Conservation (phyloP, 495 filamentous ascomycete species). For the Cercophora newfieldiana region DNA sequence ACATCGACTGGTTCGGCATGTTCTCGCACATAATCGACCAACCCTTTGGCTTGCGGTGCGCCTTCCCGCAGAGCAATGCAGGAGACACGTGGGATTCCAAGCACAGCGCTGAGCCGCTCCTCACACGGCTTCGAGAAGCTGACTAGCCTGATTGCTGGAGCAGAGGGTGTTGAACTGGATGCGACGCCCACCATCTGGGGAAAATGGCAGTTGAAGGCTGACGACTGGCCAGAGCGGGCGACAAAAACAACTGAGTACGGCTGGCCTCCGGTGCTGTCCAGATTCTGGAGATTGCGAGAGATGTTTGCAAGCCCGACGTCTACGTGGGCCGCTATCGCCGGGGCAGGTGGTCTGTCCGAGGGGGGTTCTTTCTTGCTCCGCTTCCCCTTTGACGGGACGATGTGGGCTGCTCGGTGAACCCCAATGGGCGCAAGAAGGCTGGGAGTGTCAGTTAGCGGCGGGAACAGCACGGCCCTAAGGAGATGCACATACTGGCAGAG, state of each 20-base stretch:
- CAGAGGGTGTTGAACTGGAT: constrained; percentile 40
- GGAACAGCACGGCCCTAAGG: neutral
- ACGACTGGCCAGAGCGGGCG: constrained; percentile 49
- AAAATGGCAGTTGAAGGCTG: constrained; percentile 57
- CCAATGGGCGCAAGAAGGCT: constrained; percentile 62
- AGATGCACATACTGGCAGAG: constrained; percentile 51
- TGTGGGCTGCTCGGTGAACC: constrained; percentile 48
- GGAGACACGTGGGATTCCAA: constrained; percentile 59
- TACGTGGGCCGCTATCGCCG: constrained; percentile 52
- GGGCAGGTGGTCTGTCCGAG: constrained; percentile 35
- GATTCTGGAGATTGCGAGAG: constrained; percentile 52
- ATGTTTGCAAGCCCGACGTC: constrained; percentile 61
- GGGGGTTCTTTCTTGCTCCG: constrained; percentile 30
- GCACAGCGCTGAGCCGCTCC: constrained; percentile 47
- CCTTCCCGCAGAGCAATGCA: constrained; percentile 55
- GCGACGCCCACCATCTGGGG: constrained; percentile 57
- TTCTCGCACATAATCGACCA: constrained; percentile 53
- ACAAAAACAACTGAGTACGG: constrained; percentile 50
- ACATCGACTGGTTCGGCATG: constrained; percentile 43
- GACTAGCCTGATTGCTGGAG: constrained; percentile 52
- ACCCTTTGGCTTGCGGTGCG: constrained; percentile 47
- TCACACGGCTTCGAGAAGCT: constrained; percentile 55
- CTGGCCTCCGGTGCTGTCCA: constrained; percentile 27
- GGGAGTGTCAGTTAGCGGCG: neutral
- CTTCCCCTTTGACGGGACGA: constrained; percentile 54